These are phyloP conservation scores for Aphanomyces invadans DNA, from an alignment of 352 stramenopile species.

Conservation along the genomic window DNA sequence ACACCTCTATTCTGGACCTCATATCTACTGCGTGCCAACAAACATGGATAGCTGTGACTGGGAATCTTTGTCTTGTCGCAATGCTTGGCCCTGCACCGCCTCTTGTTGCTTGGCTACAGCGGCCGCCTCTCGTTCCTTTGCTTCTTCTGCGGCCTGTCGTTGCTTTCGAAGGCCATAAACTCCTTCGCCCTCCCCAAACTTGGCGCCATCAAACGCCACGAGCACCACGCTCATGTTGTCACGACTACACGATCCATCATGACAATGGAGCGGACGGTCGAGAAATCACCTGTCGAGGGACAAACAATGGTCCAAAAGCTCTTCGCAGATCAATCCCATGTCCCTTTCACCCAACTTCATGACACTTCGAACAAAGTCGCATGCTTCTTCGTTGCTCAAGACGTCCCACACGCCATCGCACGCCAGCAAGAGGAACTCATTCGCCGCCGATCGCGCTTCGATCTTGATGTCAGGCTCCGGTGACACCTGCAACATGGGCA, in stretches of 20 bases:
- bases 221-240: slow-evolving; percentile 84
- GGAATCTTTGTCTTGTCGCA: background rate
- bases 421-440: slow-evolving; percentile 89
- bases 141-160: slow-evolving; percentile 39
- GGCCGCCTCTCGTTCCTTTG: slow-evolving; percentile 35
- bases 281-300: slow-evolving; percentile 50
- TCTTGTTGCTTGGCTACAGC: background rate
- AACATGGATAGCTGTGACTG: too few species aligned
- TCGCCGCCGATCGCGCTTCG: slow-evolving; percentile 60
- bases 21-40: too few species aligned
- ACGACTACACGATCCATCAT: slow-evolving; percentile 31
- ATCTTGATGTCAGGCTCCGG: slow-evolving; percentile 87
- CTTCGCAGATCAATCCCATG: slow-evolving; percentile 68
- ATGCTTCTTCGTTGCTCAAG: slow-evolving; percentile 86
- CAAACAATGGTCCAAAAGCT: slow-evolving; percentile 70
- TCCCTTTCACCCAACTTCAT: slow-evolving; percentile 59
- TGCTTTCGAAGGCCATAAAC: slow-evolving; percentile 53
- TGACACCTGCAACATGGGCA: slow-evolving; percentile 42
- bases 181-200: slow-evolving; percentile 51
- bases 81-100: background rate
- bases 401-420: slow-evolving; percentile 93
- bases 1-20: too few species aligned
- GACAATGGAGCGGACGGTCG: background rate
- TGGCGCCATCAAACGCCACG: slow-evolving; percentile 61
- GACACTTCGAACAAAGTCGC: slow-evolving; percentile 72